These are phyloP conservation scores for Mortierella hygrophila DNA, from an alignment of 192 early-diverging fungal genomes.

Conservation along the genomic window DNA sequence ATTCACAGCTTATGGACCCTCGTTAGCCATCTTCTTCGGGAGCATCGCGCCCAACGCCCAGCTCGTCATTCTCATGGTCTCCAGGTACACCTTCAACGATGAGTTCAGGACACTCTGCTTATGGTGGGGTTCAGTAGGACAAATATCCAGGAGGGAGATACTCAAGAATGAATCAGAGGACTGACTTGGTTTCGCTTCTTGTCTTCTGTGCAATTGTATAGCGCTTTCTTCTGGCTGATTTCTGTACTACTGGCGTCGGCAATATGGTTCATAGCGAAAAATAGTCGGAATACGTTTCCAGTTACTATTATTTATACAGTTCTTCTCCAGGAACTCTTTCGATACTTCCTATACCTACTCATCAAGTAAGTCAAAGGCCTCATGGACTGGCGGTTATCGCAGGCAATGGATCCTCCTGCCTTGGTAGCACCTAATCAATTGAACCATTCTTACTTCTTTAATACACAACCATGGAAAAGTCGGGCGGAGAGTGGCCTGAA, in stretches of 20 bases:
- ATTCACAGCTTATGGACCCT: constrained; percentile 81
- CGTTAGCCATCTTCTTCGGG: constrained; percentile 78
- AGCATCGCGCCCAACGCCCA: constrained; percentile 76
- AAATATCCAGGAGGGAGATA: background rate
- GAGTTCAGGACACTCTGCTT: background rate
- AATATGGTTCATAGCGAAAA: constrained; percentile 75
- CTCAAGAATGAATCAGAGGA: background rate
- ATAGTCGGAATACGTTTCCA: constrained; percentile 52
- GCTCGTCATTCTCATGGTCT: constrained; percentile 77
- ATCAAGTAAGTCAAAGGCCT: constrained; percentile 48
- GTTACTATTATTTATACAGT: constrained; percentile 72
- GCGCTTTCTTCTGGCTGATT: constrained; percentile 88
- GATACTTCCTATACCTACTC: constrained; percentile 73
- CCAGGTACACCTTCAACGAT: constrained; percentile 64
- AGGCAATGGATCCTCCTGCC: background rate
- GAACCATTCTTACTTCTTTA: background rate
- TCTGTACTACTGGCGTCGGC: constrained; percentile 77
- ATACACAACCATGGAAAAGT: constrained; percentile 42
- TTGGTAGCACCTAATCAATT: no score
- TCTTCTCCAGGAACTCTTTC: constrained; percentile 76
- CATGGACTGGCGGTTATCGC: no score
- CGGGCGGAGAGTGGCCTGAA: constrained; percentile 77
- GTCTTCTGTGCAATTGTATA: constrained; percentile 23
- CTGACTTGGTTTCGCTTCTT: background rate
- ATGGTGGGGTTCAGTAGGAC: background rate